Conservation (phyloP, 768 basidiomycete genomes). For the Gloeostereum incarnatum region DNA sequence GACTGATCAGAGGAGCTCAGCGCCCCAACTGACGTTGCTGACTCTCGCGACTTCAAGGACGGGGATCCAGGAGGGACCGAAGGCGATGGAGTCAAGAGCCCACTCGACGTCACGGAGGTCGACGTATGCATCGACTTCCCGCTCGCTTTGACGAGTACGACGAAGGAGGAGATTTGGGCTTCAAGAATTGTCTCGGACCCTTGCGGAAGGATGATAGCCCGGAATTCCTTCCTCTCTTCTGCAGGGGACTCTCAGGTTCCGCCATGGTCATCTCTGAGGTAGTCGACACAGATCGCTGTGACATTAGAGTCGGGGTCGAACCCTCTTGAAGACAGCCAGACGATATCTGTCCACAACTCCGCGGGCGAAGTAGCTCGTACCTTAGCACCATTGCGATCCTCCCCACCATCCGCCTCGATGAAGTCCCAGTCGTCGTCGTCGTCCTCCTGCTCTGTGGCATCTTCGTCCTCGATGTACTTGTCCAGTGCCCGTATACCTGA, state of each 20-base stretch:
- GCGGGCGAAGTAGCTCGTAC: slow-evolving; percentile 78
- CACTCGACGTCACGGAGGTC: slow-evolving; percentile 26
- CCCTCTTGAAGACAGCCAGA: slow-evolving; percentile 76
- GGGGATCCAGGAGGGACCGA: slow-evolving; percentile 43
- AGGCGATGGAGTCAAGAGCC: slow-evolving; percentile 56
- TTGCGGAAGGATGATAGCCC: slow-evolving; percentile 61
- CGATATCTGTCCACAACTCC: slow-evolving; percentile 86
- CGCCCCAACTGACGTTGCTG: slow-evolving; percentile 62
- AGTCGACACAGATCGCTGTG: slow-evolving; percentile 44
- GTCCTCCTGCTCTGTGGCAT: slow-evolving; percentile 37
- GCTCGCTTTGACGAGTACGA: slow-evolving; percentile 24
- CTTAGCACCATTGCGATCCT: slow-evolving; percentile 75
- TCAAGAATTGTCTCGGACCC: slow-evolving; percentile 62
- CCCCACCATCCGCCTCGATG: slow-evolving; percentile 71
- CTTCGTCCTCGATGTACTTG: slow-evolving; percentile 47
- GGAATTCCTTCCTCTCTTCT: slow-evolving; percentile 59
- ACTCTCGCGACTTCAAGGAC: slow-evolving; percentile 76
- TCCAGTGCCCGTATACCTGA: slow-evolving; percentile 80
- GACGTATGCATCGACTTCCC: slow-evolving; percentile 29
- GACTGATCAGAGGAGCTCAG: slow-evolving; percentile 71
- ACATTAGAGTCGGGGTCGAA: slow-evolving; percentile 51
- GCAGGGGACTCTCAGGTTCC: slow-evolving; percentile 42
- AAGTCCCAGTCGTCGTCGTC: slow-evolving; percentile 92
- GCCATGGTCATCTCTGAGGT: slow-evolving; percentile 34
- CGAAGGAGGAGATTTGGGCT: slow-evolving; percentile 48